Evolutionary conservation across 2,329 filamentous ascomycete genomes (phyloP).

Genomic region (Colletotrichum kahawae): DNA sequence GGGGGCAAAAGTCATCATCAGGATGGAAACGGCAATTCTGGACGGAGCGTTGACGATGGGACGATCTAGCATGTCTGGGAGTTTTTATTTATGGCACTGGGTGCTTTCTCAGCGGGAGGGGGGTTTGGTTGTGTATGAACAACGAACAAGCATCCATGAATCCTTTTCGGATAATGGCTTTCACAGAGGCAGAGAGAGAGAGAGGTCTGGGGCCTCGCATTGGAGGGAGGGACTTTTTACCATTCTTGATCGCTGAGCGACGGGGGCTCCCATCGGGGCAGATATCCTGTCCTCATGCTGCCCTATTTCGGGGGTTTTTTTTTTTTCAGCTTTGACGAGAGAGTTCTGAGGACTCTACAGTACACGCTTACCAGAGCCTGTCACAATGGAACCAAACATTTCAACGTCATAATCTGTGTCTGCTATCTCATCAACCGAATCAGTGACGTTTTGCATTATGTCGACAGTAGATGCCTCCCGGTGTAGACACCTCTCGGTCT

Average conservation of each 20-base stretch:
- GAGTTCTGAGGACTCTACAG: not conserved
- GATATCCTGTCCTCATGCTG: not conserved
- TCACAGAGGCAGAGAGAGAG: not conserved
- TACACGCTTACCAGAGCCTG: slow-evolving; percentile 10
- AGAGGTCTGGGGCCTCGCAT: not conserved
- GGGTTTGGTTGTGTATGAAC: not conserved
- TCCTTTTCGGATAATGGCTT: not conserved
- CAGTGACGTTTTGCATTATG: not conserved
- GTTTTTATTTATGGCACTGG: not conserved
- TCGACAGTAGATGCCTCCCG: not conserved
- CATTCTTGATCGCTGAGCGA: slow-evolving; percentile 13
- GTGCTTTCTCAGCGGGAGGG: not conserved
- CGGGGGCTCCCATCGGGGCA: not conserved
- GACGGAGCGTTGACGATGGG: slow-evolving; percentile 3
- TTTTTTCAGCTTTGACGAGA: not conserved
- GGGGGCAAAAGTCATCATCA: not conserved
- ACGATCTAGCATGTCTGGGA: slow-evolving; percentile 16
- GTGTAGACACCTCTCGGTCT: not conserved
- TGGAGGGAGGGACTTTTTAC: not conserved
- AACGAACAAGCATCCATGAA: not conserved
- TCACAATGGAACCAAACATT: not conserved
- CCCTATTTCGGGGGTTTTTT: not conserved
- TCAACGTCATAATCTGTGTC: not conserved
- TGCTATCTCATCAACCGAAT: not conserved
- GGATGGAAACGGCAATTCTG: not conserved